Percentiles rank a stretch among this genome's conserved stretches.
phyloP scores from a whole-genome alignment of 116 monocot genomes.

The Posidonia oceanica region DNA sequence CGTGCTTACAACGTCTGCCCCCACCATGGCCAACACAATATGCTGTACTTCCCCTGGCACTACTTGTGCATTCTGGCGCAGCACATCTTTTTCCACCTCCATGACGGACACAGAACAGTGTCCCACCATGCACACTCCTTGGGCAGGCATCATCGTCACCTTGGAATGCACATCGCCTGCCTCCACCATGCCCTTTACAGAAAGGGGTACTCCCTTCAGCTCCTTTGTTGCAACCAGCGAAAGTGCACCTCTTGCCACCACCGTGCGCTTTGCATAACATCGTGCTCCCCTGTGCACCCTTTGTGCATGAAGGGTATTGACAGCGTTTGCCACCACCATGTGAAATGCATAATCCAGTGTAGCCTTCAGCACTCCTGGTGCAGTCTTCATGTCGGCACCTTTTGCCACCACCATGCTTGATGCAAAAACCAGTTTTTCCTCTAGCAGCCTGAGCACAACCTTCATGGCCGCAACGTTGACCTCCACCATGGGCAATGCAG shows the following conservation, averaged over 20 bases:
- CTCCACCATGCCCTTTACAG: slow-evolving; percentile 79
- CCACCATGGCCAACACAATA: slow-evolving; percentile 84
- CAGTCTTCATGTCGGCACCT: slow-evolving; percentile 33
- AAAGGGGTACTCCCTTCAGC: slow-evolving; percentile 75
- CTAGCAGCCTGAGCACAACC: slow-evolving; percentile 32
- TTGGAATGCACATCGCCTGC: slow-evolving; percentile 57
- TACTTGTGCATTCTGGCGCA: slow-evolving; percentile 50
- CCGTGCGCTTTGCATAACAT: slow-evolving; percentile 63
- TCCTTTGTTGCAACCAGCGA: slow-evolving; percentile 52
- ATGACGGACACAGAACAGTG: slow-evolving; percentile 64
- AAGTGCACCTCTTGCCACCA: slow-evolving; percentile 72
- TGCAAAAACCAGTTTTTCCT: slow-evolving; percentile 42
- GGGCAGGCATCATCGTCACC: slow-evolving; percentile 58
- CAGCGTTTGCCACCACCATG: slow-evolving; percentile 65
- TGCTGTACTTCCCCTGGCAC: slow-evolving; percentile 79
- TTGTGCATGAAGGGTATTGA: slow-evolving; percentile 30
- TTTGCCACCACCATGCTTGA: slow-evolving; percentile 53
- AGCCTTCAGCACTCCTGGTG: slow-evolving; percentile 46
- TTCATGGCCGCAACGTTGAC: slow-evolving; percentile 29
- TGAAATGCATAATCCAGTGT: slow-evolving; percentile 48
- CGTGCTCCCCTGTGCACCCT: slow-evolving; percentile 71
- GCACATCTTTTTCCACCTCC: slow-evolving; percentile 77
- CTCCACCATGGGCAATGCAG: slow-evolving; percentile 44
- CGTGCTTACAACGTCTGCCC: slow-evolving; percentile 53
- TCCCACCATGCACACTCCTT: slow-evolving; percentile 79